These are phyloP conservation scores for Colletotrichum tropicale DNA, from an alignment of 2,329 filamentous ascomycete genomes.

Conservation along the genomic window DNA sequence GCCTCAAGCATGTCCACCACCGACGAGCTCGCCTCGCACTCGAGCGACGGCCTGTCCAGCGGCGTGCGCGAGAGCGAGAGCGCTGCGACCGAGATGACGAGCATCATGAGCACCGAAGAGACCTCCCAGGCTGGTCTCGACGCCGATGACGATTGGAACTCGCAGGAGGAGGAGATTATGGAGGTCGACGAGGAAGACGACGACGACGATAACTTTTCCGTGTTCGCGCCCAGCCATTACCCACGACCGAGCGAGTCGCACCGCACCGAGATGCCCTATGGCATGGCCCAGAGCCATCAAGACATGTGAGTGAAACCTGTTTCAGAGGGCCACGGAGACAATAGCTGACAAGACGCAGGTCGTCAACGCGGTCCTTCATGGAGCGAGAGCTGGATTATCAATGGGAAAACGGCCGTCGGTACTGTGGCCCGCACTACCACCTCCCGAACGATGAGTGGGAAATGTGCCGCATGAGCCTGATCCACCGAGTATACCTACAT, in stretches of 20 bases:
- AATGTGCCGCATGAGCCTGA: slow-evolving; percentile 64
- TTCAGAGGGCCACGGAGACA: slow-evolving; percentile 13
- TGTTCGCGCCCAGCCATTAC: slow-evolving; percentile 47
- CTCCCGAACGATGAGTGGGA: slow-evolving; percentile 72
- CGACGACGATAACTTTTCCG: slow-evolving; percentile 43
- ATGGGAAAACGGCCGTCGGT: slow-evolving; percentile 66
- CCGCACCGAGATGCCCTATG: slow-evolving; percentile 37
- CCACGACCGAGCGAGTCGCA: slow-evolving; percentile 38
- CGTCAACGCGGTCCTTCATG: slow-evolving; percentile 53
- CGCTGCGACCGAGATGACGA: slow-evolving; percentile 41
- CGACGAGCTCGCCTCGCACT: slow-evolving; percentile 33
- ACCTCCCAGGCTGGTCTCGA: slow-evolving; percentile 27
- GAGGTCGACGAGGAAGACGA: slow-evolving; percentile 35
- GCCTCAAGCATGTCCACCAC: slow-evolving; percentile 33
- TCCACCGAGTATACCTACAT: slow-evolving; percentile 67
- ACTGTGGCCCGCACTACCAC: slow-evolving; percentile 62
- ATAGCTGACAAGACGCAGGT: slow-evolving; percentile 29
- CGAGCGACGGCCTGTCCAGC: slow-evolving; percentile 36
- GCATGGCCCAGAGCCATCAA: slow-evolving; percentile 31
- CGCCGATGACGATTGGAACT: slow-evolving; percentile 21
- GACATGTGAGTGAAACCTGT: slow-evolving; percentile 42
- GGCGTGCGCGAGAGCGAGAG: slow-evolving; percentile 35
- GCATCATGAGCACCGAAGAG: slow-evolving; percentile 37
- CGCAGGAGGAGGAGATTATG: slow-evolving; percentile 21
- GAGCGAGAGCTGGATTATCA: slow-evolving; percentile 59